Conservation (phyloP, 768 basidiomycete species). For the Xerocomellus amylosporus region DNA sequence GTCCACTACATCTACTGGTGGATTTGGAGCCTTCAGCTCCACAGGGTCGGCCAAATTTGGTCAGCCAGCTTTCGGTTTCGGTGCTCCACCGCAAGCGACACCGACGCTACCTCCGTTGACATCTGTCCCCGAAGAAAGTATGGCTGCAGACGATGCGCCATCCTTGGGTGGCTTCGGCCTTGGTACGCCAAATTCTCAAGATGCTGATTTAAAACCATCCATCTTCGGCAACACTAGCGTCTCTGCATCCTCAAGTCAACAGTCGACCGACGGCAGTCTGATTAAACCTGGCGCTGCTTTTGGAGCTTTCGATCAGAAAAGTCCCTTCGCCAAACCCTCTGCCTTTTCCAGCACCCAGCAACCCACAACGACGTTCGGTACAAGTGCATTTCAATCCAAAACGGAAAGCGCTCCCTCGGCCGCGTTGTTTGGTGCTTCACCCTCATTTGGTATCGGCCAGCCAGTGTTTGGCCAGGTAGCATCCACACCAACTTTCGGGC, state of each 20-base stretch:
- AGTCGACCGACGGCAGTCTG: conserved; percentile 16
- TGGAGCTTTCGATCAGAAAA: conserved; percentile 31
- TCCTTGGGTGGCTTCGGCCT: conserved; percentile 34
- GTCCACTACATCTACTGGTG: conserved; percentile 17
- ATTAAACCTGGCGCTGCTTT: conserved; percentile 38
- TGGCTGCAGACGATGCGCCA: conserved; percentile 33
- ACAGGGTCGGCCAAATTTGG: conserved; percentile 34
- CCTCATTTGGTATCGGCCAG: conserved; percentile 34
- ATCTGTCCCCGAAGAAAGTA: conserved; percentile 28
- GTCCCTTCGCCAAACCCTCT: conserved; percentile 23
- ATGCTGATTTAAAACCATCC: conserved; percentile 26
- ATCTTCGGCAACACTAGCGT: conserved; percentile 32
- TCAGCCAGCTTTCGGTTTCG: conserved; percentile 25
- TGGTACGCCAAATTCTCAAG: conserved; percentile 23
- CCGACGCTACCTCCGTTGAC: background rate
- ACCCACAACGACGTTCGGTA: conserved; percentile 16
- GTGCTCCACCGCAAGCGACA: conserved; percentile 7
- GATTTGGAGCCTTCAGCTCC: conserved; percentile 36
- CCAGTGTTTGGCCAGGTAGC: conserved; percentile 32
- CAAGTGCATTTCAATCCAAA: conserved; percentile 13
- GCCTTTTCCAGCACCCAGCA: conserved; percentile 20
- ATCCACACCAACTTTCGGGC: conserved; percentile 33
- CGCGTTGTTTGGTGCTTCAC: conserved; percentile 29
- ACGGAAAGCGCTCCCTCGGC: conserved; percentile 18
- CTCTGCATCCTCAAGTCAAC: conserved; percentile 9